Evolutionary conservation across 2,329 filamentous ascomycete genomes (phyloP).

Genomic region (Alternaria novae-zelandiae): DNA sequence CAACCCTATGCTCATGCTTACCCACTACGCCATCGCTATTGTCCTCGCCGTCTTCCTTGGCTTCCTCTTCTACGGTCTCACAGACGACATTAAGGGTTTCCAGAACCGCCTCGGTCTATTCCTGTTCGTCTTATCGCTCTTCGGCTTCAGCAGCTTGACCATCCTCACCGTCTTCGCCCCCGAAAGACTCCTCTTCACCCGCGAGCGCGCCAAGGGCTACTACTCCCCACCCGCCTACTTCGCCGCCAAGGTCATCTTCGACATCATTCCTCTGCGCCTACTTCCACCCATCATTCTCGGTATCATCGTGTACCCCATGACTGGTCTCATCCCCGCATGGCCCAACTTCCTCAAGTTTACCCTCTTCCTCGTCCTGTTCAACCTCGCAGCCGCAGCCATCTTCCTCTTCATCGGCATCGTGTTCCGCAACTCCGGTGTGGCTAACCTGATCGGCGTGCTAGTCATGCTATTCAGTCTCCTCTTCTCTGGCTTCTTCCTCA

Average conservation of each 20-base stretch:
- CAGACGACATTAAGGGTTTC: slow-evolving; percentile 95
- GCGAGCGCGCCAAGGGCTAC: slow-evolving; percentile 95
- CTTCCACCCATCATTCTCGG: slow-evolving; percentile 95
- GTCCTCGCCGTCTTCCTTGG: slow-evolving; percentile 91
- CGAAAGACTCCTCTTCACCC: slow-evolving; percentile 87
- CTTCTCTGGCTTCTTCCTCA: slow-evolving; percentile 91
- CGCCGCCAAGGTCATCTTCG: slow-evolving; percentile 94
- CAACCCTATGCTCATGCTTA: slow-evolving; percentile 97
- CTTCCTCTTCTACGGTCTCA: slow-evolving; percentile 94
- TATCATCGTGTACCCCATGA: slow-evolving; percentile 97
- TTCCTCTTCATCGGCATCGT: slow-evolving; percentile 96
- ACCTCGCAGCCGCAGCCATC: slow-evolving; percentile 89
- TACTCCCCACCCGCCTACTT: slow-evolving; percentile 96
- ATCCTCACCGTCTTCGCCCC: slow-evolving; percentile 92
- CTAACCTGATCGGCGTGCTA: slow-evolving; percentile 89
- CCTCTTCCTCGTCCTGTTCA: slow-evolving; percentile 91
- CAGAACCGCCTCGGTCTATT: slow-evolving; percentile 96
- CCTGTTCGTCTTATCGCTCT: slow-evolving; percentile 94
- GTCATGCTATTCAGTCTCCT: slow-evolving; percentile 97
- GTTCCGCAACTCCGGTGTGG: slow-evolving; percentile 88
- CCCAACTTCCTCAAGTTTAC: slow-evolving; percentile 90
- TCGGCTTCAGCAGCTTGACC: slow-evolving; percentile 95
- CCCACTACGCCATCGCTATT: slow-evolving; percentile 97
- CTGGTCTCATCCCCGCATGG: slow-evolving; percentile 81
- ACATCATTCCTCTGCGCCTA: slow-evolving; percentile 91